Conservation (phyloP, 2,329 filamentous ascomycete species). For the Exophiala sp. region DNA sequence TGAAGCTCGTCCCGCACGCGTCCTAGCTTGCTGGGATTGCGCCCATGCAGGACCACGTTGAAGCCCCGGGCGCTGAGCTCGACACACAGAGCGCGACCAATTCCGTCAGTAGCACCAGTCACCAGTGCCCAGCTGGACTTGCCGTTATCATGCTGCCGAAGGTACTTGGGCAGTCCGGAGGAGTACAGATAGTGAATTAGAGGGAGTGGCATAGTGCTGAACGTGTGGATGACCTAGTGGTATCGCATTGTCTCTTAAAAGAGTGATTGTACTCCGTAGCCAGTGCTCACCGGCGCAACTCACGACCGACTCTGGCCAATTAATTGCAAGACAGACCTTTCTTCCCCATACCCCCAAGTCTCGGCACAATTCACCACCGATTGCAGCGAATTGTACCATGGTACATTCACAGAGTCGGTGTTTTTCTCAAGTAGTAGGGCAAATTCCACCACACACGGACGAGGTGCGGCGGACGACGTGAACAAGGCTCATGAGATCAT, state of each 20-base stretch:
- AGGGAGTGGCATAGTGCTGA: neutral
- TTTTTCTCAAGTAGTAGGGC: neutral
- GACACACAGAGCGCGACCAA: conserved; percentile 90
- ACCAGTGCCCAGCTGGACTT: conserved; percentile 84
- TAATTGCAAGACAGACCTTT: neutral
- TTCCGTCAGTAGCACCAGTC: conserved; percentile 90
- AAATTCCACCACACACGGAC: neutral
- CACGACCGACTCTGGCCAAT: neutral
- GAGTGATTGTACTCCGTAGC: neutral
- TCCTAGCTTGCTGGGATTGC: conserved; percentile 49
- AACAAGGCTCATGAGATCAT: neutral
- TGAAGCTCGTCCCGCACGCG: conserved; percentile 39
- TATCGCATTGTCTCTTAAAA: neutral
- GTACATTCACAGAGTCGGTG: neutral
- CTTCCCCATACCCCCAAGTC: neutral
- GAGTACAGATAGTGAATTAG: conserved; percentile 2
- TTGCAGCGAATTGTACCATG: neutral
- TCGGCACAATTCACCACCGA: neutral
- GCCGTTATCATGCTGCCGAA: conserved; percentile 33
- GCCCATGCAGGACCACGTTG: conserved; percentile 77
- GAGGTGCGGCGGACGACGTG: neutral
- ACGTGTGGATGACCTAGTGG: neutral
- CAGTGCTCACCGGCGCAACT: neutral
- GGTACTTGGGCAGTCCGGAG: conserved; percentile 1
- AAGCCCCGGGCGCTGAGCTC: conserved; percentile 87